Evolutionary conservation across 257 asterid species (phyloP), one percentile per base, ranked within the genome.

Genomic region (Salvia hispanica): DNA sequence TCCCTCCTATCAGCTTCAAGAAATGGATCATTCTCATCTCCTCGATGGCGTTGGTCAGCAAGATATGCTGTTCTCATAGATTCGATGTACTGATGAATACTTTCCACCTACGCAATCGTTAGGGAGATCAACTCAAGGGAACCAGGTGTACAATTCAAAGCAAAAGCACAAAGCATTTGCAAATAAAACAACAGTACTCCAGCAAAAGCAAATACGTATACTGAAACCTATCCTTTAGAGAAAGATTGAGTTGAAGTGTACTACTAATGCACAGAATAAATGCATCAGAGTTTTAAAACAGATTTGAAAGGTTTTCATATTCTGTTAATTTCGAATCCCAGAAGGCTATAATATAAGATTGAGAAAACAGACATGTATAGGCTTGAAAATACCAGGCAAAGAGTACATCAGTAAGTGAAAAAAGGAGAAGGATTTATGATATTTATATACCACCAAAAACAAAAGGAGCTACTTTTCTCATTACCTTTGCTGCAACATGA

Each of bases 401-500:
- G 66, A 51, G 53, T 42, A 53, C 47, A 58, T 36, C 25, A 50
- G 40, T 12, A 18, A 57, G 67, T 62, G 56, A 51, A 25, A 28
- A 31, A 31, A 6, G 18, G 67, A 71, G 31, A 18, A 58, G 44
- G 10, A 28, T 8, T 45, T 28, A 55, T 5, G 57, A 55, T 15
- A 58, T 42, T 14, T 45, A 65, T 40, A 52, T 31, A 58, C 55
- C 4, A 16, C 43, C 44, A 53, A 28, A 46, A 10, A 36, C 2
- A 6, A 16, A 34, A 64, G 67, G 50, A 8, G 47, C 5, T 36
- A 9, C 55, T 37, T 58, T 51, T 59, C 60, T 71, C 43, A 66
- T 78, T 90, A 94, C 99, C 99, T 91, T 94, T 51, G 99, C 87
- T 46, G 99, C 99, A 58, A 94, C 96, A 72, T 94, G 99, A 74